These are phyloP conservation scores for Verticillium tricorpus DNA, from an alignment of 2,329 filamentous ascomycete genomes.

Conservation along the genomic window DNA sequence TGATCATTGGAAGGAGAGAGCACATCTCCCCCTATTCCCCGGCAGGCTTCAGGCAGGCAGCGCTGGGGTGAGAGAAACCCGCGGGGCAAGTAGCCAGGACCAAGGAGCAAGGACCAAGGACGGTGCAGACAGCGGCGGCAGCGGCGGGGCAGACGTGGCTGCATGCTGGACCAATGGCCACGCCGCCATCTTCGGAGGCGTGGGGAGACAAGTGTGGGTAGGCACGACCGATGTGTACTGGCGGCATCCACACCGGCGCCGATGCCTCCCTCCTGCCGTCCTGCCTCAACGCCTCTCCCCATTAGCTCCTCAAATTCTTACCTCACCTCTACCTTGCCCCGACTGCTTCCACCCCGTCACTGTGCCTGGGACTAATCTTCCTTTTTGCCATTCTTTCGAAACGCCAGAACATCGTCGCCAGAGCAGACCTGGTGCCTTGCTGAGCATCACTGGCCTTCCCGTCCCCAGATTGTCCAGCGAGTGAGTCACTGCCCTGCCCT, in stretches of 20 bases:
- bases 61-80: neutral
- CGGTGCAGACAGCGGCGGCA: neutral
- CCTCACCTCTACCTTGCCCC: neutral
- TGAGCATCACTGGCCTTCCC: neutral
- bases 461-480: neutral
- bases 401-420: neutral
- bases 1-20: neutral
- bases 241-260: neutral
- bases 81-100: neutral
- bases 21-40: neutral
- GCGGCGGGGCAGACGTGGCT: neutral
- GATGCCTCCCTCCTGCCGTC: neutral
- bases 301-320: neutral
- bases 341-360: neutral
- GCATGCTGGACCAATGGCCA: neutral
- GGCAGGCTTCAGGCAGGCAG: neutral
- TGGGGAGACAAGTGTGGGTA: neutral
- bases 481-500: neutral
- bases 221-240: neutral
- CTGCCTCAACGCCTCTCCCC: neutral
- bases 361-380: neutral
- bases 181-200: constrained; percentile 1
- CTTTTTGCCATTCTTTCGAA: neutral
- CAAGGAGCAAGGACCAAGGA: neutral
- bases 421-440: neutral